Conservation (phyloP, 2,329 filamentous ascomycete genomes). For the Diaporthe vaccinii region DNA sequence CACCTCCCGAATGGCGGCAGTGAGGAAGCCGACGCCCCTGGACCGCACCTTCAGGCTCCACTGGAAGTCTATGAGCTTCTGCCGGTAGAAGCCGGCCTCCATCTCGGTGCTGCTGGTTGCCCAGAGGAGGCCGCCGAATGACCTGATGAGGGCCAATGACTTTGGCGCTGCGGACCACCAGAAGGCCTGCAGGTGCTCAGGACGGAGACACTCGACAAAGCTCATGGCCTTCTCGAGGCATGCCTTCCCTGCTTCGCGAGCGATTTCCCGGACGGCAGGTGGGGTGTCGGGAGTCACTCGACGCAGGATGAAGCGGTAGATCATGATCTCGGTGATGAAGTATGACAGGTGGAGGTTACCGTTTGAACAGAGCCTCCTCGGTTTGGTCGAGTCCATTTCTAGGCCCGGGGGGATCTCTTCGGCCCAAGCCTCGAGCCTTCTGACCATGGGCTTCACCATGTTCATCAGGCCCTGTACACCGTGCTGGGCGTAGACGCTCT, state of each 20-base stretch:
- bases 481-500: conserved; percentile 75
- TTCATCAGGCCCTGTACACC: conserved; percentile 81
- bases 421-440: conserved; percentile 88
- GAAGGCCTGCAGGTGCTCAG: conserved; percentile 88
- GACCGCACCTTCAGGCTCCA: conserved; percentile 93
- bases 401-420: conserved; percentile 72
- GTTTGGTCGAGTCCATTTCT: conserved; percentile 74
- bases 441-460: conserved; percentile 84
- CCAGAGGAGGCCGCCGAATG: conserved; percentile 91
- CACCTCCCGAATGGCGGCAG: conserved; percentile 55
- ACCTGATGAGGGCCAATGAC: conserved; percentile 95
- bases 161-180: conserved; percentile 92
- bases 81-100: conserved; percentile 92
- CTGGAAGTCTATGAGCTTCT: conserved; percentile 87
- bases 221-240: conserved; percentile 96
- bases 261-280: conserved; percentile 80
- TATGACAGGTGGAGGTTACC: conserved; percentile 94
- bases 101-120: conserved; percentile 89
- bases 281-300: conserved; percentile 75
- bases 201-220: conserved; percentile 92
- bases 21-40: conserved; percentile 70
- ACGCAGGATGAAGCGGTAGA: conserved; percentile 87
- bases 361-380: conserved; percentile 68
- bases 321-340: conserved; percentile 93
- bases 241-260: conserved; percentile 92